phyloP scores from a whole-genome alignment of 192 early-diverging fungal species.

The Rhizophagus sp. region DNA sequence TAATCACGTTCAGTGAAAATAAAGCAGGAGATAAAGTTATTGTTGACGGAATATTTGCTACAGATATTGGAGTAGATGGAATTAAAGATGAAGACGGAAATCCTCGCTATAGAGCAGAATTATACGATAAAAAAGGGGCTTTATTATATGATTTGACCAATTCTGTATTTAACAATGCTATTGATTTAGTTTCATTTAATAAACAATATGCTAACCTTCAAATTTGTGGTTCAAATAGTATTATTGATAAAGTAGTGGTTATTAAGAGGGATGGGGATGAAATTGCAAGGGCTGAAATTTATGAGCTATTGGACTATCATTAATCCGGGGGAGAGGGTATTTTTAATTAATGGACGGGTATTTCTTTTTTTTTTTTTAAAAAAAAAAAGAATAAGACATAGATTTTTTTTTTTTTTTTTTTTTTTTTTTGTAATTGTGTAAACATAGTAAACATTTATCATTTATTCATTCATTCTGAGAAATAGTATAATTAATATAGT shows the following conservation, averaged over 20 bases:
- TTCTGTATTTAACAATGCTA: slow-evolving; percentile 3
- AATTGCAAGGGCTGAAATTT: slow-evolving; percentile 5
- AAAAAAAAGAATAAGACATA: no score
- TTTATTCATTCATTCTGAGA: no score
- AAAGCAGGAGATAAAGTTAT: neutral
- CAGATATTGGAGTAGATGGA: neutral
- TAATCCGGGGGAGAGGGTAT: neutral
- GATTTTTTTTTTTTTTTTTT: no score
- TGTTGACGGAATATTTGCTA: neutral
- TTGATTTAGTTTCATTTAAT: neutral
- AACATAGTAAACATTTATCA: no score
- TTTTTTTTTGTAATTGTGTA: no score
- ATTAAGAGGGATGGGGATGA: neutral
- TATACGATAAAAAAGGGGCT: neutral
- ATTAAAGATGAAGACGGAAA: neutral
- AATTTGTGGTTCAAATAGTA: neutral
- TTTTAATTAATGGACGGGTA: no score
- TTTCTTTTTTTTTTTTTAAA: no score
- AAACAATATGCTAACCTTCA: neutral
- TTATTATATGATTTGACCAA: neutral
- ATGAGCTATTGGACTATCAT: neutral
- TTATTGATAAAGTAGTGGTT: neutral
- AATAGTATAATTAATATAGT: no score
- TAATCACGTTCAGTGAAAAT: neutral
- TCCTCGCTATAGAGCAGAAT: neutral